phyloP scores from a whole-genome alignment of 2,329 filamentous ascomycete genomes.

The Fusarium setosum region DNA sequence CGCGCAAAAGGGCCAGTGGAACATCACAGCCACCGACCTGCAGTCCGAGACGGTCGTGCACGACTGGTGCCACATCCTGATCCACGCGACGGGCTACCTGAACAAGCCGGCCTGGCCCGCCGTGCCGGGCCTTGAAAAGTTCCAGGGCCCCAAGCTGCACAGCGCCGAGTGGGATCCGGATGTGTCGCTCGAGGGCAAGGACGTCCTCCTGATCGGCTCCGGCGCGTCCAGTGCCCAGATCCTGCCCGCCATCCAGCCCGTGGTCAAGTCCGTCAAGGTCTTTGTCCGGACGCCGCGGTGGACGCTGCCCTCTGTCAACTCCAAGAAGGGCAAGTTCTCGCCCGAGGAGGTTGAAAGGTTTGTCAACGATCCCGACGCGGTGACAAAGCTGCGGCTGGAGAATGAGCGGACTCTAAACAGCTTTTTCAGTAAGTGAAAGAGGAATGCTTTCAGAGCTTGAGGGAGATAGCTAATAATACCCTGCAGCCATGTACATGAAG shows the following conservation, averaged over 20 bases:
- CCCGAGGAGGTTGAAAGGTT: constrained; percentile 2
- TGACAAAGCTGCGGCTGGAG: constrained; percentile 1
- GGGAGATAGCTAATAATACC: not conserved
- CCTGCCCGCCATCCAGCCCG: constrained; percentile 6
- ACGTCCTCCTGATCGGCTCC: constrained; percentile 12
- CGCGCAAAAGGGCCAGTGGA: constrained; percentile 7
- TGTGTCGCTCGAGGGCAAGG: constrained; percentile 5
- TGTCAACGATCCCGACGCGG: not conserved
- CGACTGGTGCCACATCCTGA: constrained; percentile 13
- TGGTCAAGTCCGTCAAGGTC: constrained; percentile 1
- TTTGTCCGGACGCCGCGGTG: constrained; percentile 17
- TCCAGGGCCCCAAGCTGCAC: constrained; percentile 6
- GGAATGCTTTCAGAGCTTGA: not conserved
- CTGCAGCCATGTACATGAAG: constrained; percentile 19
- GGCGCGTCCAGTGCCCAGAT: constrained; percentile 19
- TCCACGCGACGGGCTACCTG: constrained; percentile 19
- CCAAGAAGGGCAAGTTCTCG: not conserved
- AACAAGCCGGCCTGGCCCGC: constrained; percentile 16
- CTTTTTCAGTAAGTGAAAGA: constrained; percentile 7
- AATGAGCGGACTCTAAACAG: constrained; percentile 15
- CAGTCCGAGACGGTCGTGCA: not conserved
- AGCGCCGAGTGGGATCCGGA: constrained; percentile 8
- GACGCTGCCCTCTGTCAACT: constrained; percentile 19
- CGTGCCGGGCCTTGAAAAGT: not conserved
- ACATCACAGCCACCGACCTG: not conserved